Conservation (phyloP, 345 rosid genomes). For the Limnanthes douglasii region DNA sequence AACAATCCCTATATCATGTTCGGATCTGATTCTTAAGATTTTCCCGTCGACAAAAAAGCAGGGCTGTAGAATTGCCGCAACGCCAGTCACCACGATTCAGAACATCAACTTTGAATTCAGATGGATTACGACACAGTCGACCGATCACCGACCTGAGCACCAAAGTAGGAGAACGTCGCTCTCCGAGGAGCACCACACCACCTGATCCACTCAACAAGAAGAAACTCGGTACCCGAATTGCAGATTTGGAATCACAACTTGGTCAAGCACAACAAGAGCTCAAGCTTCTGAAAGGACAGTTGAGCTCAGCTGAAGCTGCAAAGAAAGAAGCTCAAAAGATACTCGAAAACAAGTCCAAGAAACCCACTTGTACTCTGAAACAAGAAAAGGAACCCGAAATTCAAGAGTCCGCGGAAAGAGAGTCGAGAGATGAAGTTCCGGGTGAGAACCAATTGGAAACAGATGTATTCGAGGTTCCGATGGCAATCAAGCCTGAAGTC, state of each 20-base stretch:
- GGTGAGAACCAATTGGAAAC: constrained; percentile 37
- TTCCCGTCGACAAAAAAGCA: constrained; percentile 9
- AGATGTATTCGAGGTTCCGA: constrained; percentile 60
- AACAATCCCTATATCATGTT: not conserved
- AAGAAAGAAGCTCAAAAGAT: constrained; percentile 59
- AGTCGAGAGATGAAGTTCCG: constrained; percentile 16
- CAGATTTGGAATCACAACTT: constrained; percentile 78
- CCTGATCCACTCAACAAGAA: constrained; percentile 48
- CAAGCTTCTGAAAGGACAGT: constrained; percentile 55
- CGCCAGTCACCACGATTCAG: constrained; percentile 62
- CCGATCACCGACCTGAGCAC: constrained; percentile 46
- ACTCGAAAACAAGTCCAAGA: constrained; percentile 40
- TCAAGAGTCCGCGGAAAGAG: constrained; percentile 11
- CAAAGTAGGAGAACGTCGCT: constrained; percentile 55
- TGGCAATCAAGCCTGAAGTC: constrained; percentile 14
- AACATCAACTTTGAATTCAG: constrained; percentile 47
- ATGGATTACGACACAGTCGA: constrained; percentile 39
- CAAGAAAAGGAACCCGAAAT: constrained; percentile 10
- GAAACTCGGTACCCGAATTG: constrained; percentile 79
- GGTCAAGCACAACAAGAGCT: constrained; percentile 92
- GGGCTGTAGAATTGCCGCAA: constrained; percentile 61
- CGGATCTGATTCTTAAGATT: not conserved
- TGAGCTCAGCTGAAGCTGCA: constrained; percentile 73
- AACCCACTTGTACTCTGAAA: constrained; percentile 12
- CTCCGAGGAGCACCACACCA: constrained; percentile 53